phyloP scores from a whole-genome alignment of 345 rosid species.

The Eucalyptus sp. region DNA sequence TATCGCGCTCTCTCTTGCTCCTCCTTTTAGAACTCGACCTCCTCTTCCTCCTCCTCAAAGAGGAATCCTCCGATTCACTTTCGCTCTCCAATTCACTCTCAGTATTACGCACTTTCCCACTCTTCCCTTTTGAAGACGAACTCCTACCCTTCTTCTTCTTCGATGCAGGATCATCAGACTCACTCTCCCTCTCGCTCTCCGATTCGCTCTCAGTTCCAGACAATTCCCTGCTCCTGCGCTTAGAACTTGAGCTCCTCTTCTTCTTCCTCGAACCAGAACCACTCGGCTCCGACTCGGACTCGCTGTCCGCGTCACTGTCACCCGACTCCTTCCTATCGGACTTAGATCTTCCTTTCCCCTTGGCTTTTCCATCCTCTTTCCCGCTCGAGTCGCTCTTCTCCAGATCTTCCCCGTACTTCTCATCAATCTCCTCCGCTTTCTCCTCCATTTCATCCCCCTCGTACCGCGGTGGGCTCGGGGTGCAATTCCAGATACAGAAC shows the following conservation, averaged over 20 bases:
- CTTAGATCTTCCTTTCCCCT: conserved; percentile 2
- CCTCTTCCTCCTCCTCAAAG: conserved; percentile 13
- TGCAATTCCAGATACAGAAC: conserved; percentile 52
- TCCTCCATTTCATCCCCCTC: conserved; percentile 27
- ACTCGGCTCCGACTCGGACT: conserved; percentile 23
- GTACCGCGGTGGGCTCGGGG: not conserved
- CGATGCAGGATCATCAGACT: conserved; percentile 14
- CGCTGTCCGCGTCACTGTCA: conserved; percentile 33
- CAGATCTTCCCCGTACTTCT: conserved; percentile 10
- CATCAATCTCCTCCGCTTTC: conserved; percentile 19
- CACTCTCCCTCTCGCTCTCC: conserved; percentile 5
- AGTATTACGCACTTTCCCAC: conserved; percentile 5
- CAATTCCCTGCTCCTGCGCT: conserved; percentile 6
- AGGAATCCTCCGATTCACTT: conserved; percentile 23
- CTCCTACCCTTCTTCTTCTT: conserved; percentile 8
- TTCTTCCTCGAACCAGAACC: conserved; percentile 14
- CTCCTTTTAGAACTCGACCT: conserved; percentile 13
- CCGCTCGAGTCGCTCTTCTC: conserved; percentile 14
- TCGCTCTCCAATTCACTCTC: conserved; percentile 37
- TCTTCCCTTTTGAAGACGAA: conserved; percentile 13
- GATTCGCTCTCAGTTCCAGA: conserved; percentile 12
- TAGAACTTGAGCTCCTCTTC: conserved; percentile 14
- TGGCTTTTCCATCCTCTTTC: conserved; percentile 15
- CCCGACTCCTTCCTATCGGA: conserved; percentile 16
- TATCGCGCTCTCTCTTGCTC: conserved; percentile 7